These are phyloP conservation scores for Coemansia sp. DNA, from an alignment of 192 early-diverging fungal genomes.

Conservation along the genomic window DNA sequence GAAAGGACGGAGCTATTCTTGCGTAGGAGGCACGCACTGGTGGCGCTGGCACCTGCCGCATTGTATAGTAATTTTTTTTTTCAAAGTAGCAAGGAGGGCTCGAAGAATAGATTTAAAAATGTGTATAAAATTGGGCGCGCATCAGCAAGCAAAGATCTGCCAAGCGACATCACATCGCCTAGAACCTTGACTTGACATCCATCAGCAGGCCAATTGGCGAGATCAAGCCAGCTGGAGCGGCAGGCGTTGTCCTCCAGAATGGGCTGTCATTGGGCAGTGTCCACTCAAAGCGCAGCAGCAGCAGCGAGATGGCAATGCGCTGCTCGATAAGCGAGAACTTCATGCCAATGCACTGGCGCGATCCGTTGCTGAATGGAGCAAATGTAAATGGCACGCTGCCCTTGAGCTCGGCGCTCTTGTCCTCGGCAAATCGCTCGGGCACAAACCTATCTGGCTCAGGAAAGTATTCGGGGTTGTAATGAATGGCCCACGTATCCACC, in stretches of 20 bases:
- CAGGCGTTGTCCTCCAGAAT: slow-evolving; percentile 40
- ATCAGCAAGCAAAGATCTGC: not conserved
- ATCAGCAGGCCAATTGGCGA: slow-evolving; percentile 32
- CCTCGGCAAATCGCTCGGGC: slow-evolving; percentile 54
- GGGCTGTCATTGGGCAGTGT: slow-evolving; percentile 45
- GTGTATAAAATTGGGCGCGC: not conserved
- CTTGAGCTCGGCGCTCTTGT: slow-evolving; percentile 32
- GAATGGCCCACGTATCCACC: slow-evolving; percentile 49
- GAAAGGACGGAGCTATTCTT: not conserved
- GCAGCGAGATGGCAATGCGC: slow-evolving; percentile 56
- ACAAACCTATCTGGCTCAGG: slow-evolving; percentile 46
- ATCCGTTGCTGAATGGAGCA: slow-evolving; percentile 62
- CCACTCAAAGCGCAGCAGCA: slow-evolving; percentile 53
- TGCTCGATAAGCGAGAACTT: slow-evolving; percentile 63
- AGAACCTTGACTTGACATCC: slow-evolving; percentile 24
- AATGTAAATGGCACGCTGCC: slow-evolving; percentile 35
- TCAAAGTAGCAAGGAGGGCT: not conserved
- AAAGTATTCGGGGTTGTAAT: slow-evolving; percentile 50
- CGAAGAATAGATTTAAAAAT: not conserved
- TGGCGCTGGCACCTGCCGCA: not conserved
- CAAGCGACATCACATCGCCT: not conserved
- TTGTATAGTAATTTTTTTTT: not conserved
- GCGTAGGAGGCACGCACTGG: not conserved
- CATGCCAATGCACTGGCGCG: slow-evolving; percentile 62
- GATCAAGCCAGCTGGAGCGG: slow-evolving; percentile 40